Base-by-base conservation (phyloP, 2,329 filamentous ascomycete genomes). In the Colletotrichum simmondsii region DNA sequence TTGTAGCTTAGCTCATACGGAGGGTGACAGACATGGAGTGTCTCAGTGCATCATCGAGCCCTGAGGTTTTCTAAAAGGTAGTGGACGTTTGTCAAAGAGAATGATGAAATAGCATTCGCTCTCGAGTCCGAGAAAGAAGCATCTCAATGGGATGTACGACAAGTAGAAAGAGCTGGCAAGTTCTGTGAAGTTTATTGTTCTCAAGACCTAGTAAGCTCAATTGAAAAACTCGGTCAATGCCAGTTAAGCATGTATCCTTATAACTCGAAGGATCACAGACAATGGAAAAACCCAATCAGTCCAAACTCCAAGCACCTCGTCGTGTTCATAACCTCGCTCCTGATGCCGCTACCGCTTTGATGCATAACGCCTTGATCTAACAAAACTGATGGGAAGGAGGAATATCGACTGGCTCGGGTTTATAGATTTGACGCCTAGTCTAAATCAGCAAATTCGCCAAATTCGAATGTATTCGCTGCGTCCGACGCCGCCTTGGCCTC, bases 361-460 rank as follows among this genome's bases (percentile, higher is more conserved):
- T 71, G 71, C 61, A 69, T 30, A 70, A 73, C 61, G 71, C 67
- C 70, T 60, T 71, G 46, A 56, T 56, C 42, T 61, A 28, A 65
- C 26, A 32, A 52, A 63, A 56, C 52, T 61, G 53, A 63, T 63
- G 35, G n/a, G 26, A 46, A 30, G 49, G 11, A 58, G 46, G 35
- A 35, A 28, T 56, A 12, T 46, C 16, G 46, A 37, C 16, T n/a
- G 4, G 35, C 49, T 28, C 28, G 46, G 26, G 12, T 16, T 19
- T 30, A 5, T 14, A 32, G 30, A 37, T 53, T 75, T 79, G 65
- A 75, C 60, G 28, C 76, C 78, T 79, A 80, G 64, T 32, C 74
- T 72, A 19, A 28, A 35, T 24, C 64, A 42, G 8, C 37, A 14
- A 42, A 19, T 19, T 19, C 37, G 37, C 37, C 37, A 14, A 42